A percentile compares a stretch with the other conserved stretches of the same genome.
phyloP scores from a whole-genome alignment of 148 eudicot genomes.

The Silene latifolia region DNA sequence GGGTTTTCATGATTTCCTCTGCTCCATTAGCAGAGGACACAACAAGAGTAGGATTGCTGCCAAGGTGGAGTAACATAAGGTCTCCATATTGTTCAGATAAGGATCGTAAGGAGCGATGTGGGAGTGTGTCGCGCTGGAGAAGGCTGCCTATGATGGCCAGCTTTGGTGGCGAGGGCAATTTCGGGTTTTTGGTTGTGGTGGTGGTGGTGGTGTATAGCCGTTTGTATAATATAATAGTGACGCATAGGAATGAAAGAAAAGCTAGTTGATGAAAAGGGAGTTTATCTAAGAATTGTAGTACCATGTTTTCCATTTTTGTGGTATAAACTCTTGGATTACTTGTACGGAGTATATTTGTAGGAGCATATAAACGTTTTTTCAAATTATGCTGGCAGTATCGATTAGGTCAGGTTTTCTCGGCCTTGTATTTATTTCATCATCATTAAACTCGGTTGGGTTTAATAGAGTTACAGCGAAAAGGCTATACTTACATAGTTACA shows the following conservation, averaged over 20 bases:
- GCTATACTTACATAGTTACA: too few relatives aligned
- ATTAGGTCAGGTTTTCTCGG: too few relatives aligned
- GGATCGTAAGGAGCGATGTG: slow-evolving; percentile 30
- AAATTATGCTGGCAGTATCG: too few relatives aligned
- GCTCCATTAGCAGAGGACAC: slow-evolving; percentile 40
- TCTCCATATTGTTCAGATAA: slow-evolving; percentile 32
- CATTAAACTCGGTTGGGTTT: too few relatives aligned
- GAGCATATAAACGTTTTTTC: too few relatives aligned
- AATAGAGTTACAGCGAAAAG: too few relatives aligned
- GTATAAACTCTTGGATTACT: too few relatives aligned
- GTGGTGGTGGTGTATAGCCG: background rate
- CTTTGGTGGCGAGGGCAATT: slow-evolving; percentile 38
- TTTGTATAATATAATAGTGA: slow-evolving; percentile 15
- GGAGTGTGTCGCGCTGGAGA: slow-evolving; percentile 27
- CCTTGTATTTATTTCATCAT: too few relatives aligned
- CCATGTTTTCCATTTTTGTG: too few relatives aligned
- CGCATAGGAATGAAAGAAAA: background rate
- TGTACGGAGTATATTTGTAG: too few relatives aligned
- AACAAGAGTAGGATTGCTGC: slow-evolving; percentile 26
- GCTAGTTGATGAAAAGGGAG: too few relatives aligned
- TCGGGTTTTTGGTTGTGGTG: background rate
- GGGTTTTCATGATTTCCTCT: slow-evolving; percentile 37
- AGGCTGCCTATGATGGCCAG: slow-evolving; percentile 41
- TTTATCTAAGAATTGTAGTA: too few relatives aligned
- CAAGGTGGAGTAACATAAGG: slow-evolving; percentile 38